Base-by-base conservation (phyloP, 1,284 basidiomycete genomes). In the Phellopilus nigrolimitatus region DNA sequence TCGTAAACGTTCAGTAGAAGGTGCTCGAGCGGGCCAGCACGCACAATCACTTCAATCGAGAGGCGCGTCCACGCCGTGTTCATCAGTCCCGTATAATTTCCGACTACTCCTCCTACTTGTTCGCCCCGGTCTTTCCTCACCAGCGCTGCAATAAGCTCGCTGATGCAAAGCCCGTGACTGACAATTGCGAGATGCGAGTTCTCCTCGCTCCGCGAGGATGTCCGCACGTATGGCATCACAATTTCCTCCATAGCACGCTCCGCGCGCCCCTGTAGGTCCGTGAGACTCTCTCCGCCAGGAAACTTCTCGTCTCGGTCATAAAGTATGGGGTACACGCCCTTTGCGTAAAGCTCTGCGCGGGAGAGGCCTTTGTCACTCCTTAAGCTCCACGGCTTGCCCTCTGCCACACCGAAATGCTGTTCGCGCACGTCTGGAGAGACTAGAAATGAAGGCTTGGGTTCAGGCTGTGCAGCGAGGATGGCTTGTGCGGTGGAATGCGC, bases 111-210 rank as follows among this genome's bases (percentile, higher is more conserved):
- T 49, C 64, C 53, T n/a, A 60, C 60, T 25, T 17, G 27, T 15
- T 44, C 51, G 13, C 55, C 56, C 13, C 65, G 63, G 54, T 73
- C 69, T 57, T 64, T 70, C 56, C 66, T 69, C 49, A 80, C 58
- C 43, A 88, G 61, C 17, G 73, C 74, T 19, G 71, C 67, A 9
- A 86, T 62, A 17, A 84, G 65, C 64, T 90, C 86, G 47, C 75
- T 74, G 36, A 93, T 84, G 63, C 82, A 85, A 36, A 91, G 66
- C 0, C 91, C 89, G 64, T 93, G 90, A 64, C 89, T 90, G 27
- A 91, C 83, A 40, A 93, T 64, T 1, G 82, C 84, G 31, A 92
- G 65, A 59, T 88, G 80, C 5, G 76, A 64, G 15, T 68, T 69
- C 42, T 64, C 66, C 17, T 68, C 70, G 15, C 69, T 66, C 34